Conservation (phyloP, 179 eudicot genomes). For the Sideroxylon spinosum region DNA sequence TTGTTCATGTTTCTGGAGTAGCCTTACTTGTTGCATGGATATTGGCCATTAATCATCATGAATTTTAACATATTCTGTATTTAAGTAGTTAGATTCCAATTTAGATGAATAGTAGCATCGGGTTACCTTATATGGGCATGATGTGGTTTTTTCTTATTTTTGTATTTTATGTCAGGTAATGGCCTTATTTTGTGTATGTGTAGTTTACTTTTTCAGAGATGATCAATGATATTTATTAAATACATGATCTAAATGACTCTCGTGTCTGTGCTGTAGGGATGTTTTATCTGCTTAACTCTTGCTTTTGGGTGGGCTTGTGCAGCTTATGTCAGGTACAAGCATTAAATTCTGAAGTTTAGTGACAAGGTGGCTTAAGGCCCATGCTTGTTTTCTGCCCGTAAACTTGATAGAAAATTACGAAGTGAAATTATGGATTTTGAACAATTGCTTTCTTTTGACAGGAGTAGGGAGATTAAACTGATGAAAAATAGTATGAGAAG, state of each 20-base stretch:
- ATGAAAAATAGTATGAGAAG: constrained; percentile 48
- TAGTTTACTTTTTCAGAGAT: neutral
- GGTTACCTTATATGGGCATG: neutral
- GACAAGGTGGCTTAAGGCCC: neutral
- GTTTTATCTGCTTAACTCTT: constrained; percentile 56
- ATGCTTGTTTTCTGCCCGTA: neutral
- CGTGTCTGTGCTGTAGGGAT: constrained; percentile 48
- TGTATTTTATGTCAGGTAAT: neutral
- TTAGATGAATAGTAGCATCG: no score
- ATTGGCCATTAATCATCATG: no score
- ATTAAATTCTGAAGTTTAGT: neutral
- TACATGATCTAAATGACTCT: neutral
- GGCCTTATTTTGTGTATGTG: no score
- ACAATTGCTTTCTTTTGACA: constrained; percentile 25
- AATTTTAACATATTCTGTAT: no score
- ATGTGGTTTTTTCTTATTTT: no score
- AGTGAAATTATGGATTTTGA: neutral
- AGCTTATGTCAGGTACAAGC: constrained; percentile 71
- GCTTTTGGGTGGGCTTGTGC: constrained; percentile 80
- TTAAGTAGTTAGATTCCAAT: no score
- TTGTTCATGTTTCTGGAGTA: neutral
- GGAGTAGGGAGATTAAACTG: constrained; percentile 69
- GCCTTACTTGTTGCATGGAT: no score
- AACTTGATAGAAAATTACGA: neutral
- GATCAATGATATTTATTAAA: neutral